Base-by-base conservation (phyloP, 2,329 filamentous ascomycete species). In the Stachybotrys elegans region DNA sequence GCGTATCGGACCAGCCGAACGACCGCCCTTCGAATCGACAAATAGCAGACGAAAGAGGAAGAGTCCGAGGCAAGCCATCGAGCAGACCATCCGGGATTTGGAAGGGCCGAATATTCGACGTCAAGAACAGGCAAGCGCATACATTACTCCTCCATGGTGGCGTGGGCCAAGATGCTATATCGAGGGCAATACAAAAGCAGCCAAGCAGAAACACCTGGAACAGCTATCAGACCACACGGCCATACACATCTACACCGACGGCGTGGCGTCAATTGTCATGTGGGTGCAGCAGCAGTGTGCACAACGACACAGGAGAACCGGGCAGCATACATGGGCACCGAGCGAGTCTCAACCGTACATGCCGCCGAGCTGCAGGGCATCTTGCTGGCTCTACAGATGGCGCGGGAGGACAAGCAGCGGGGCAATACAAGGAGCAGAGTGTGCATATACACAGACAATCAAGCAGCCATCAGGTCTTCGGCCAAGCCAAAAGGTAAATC, bases 361-460 rank as follows among this genome's bases (percentile, higher is more conserved):
- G 42, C 42, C 9, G 45, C 35, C 2, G 45, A 47, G 40, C 45
- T 44, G 5, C 45, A 43, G 23, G 38, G 42, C 12, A 40, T 47
- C 12, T 34, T 36, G 32, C 19, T 42, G 42, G 45, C 42, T 41
- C 45, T 47, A 11, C 31, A 44, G 16, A 3, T 47, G 3, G 21
- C 17, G 7, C 32, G 16, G 37, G 38, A 42, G 14, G 38, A 43
- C 17, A 38, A 23, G 22, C 8, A n/a, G 9, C 3, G 22, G 39
- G 42, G 42, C 34, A 43, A 43, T 38, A 20, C 21, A 29, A 22
- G 25, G 39, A 36, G 21, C 17, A 44, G 29, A 40, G 6, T 17
- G 11, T 40, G 16, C 19, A 47, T 47, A 1, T 42, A 40, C 37
- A 47, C 36, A 38, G 31, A 47, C 31, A 46, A 47, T 31, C 31